Evolutionary conservation across 83 land plant genomes (phyloP).

Genomic region (Thuja plicata): DNA sequence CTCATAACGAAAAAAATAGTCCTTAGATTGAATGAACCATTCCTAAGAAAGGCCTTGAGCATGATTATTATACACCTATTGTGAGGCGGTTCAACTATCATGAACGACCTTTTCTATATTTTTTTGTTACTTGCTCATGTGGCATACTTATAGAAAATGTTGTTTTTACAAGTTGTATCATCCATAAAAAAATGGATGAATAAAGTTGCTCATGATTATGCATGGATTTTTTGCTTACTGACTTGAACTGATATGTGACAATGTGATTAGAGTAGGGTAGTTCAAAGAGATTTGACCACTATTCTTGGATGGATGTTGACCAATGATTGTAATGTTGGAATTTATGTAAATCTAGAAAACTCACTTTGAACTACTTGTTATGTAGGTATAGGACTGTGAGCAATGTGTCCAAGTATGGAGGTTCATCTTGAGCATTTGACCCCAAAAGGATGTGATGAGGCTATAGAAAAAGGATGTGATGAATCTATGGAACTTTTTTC

Average conservation of each 20-base stretch:
- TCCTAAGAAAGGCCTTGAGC: too few species aligned
- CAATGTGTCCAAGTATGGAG: slow-evolving; percentile 1
- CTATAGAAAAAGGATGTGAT: neutral
- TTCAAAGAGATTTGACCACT: slow-evolving; percentile 36
- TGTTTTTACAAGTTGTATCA: slow-evolving; percentile 27
- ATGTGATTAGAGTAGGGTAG: slow-evolving; percentile 32
- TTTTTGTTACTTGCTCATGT: too few species aligned
- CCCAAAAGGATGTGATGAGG: neutral
- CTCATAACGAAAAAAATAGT: too few species aligned
- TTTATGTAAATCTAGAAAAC: neutral
- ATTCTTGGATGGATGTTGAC: slow-evolving; percentile 17
- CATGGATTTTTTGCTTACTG: slow-evolving; percentile 44
- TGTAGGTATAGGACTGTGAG: slow-evolving; percentile 3
- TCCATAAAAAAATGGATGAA: slow-evolving; percentile 20
- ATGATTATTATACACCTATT: too few species aligned
- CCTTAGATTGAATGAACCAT: too few species aligned
- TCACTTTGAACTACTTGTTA: too few species aligned
- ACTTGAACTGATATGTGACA: slow-evolving; percentile 33
- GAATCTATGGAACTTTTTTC: neutral
- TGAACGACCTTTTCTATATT: too few species aligned
- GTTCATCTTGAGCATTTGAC: neutral
- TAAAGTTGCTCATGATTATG: slow-evolving; percentile 49
- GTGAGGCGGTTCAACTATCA: too few species aligned
- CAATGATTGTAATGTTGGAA: too few species aligned
- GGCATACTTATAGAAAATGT: too few species aligned